Conservation (phyloP, 176 grass and related monocot species). For the Raddia distichophylla region DNA sequence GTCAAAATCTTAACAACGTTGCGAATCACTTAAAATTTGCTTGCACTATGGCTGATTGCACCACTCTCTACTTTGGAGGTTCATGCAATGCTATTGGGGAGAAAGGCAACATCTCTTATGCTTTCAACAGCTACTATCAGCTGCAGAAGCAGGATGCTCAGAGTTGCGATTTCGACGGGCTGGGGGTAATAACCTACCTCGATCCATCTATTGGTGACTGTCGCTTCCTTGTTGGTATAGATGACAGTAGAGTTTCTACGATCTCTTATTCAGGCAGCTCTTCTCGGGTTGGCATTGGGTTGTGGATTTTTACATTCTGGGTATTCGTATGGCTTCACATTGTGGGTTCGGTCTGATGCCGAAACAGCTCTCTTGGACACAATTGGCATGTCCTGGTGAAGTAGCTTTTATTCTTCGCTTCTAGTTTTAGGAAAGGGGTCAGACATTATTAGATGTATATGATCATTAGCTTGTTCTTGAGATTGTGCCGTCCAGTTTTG, state of each 20-base stretch:
- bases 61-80: slow-evolving; percentile 75
- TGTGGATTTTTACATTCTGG: slow-evolving; percentile 64
- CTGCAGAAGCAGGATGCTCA: slow-evolving; percentile 76
- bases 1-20: slow-evolving; percentile 41
- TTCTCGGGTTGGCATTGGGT: slow-evolving; percentile 41
- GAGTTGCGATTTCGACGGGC: slow-evolving; percentile 81
- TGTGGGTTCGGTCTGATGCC: slow-evolving; percentile 44
- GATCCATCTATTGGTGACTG: slow-evolving; percentile 80
- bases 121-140: slow-evolving; percentile 99
- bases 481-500: neutral
- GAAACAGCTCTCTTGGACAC: slow-evolving; percentile 29
- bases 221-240: slow-evolving; percentile 81
- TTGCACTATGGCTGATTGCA: slow-evolving; percentile 81
- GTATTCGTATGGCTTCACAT: slow-evolving; percentile 64
- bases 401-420: slow-evolving; percentile 39
- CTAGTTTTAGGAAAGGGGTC: slow-evolving; percentile 11
- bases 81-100: slow-evolving; percentile 81
- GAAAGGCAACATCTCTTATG: slow-evolving; percentile 84
- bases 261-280: slow-evolving; percentile 36
- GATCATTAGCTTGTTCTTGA: neutral
- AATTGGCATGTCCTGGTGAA: slow-evolving; percentile 18
- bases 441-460: slow-evolving; percentile 13
- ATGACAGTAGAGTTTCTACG: slow-evolving; percentile 52
- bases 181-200: slow-evolving; percentile 83
- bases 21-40: slow-evolving; percentile 83